Percentiles rank a stretch among this genome's conserved stretches.
Conservation (phyloP, 371 early-diverging fungal genomes). For the Nematocida sp. region DNA sequence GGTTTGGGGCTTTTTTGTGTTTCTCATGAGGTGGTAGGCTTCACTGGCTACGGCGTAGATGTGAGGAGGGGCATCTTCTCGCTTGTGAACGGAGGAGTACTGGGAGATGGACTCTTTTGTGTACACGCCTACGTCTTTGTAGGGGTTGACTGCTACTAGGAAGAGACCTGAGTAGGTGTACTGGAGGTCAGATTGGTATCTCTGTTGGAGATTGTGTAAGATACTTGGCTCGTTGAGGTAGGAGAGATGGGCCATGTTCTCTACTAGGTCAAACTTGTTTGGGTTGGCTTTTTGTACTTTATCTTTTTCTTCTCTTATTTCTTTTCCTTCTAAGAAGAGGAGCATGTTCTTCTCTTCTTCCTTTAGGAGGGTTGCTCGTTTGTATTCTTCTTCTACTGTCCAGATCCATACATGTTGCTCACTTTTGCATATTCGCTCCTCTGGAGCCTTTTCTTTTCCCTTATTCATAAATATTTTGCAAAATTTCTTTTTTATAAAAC, state of each 20-base stretch:
- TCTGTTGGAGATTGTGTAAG: constrained; percentile 80
- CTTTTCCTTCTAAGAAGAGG: constrained; percentile 11
- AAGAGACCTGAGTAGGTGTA: constrained; percentile 99
- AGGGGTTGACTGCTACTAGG: constrained; percentile 96
- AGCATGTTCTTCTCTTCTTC: neutral
- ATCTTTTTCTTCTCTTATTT: constrained; percentile 69
- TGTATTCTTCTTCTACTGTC: constrained; percentile 4
- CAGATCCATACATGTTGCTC: constrained; percentile 39
- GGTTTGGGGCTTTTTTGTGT: constrained; percentile 85
- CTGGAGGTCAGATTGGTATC: constrained; percentile 81
- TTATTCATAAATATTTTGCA: constrained; percentile 52
- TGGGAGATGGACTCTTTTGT: constrained; percentile 66
- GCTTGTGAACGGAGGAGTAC: constrained; percentile 71
- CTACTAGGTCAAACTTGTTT: constrained; percentile 90
- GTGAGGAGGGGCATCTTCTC: constrained; percentile 84
- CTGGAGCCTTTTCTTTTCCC: constrained; percentile 14
- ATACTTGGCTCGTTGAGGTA: constrained; percentile 96
- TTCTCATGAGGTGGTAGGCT: constrained; percentile 86
- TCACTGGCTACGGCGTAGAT: constrained; percentile 87
- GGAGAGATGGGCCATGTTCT: constrained; percentile 93
- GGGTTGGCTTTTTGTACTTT: constrained; percentile 92
- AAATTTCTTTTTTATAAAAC: constrained; percentile 46
- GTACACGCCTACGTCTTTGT: constrained; percentile 84
- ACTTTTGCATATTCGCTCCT: neutral
- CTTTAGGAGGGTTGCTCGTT: constrained; percentile 6